Evolutionary conservation across 306 rosid genomes (phyloP), one percentile per base, ranked within the genome.

Genomic region (Clitoria ternatea): DNA sequence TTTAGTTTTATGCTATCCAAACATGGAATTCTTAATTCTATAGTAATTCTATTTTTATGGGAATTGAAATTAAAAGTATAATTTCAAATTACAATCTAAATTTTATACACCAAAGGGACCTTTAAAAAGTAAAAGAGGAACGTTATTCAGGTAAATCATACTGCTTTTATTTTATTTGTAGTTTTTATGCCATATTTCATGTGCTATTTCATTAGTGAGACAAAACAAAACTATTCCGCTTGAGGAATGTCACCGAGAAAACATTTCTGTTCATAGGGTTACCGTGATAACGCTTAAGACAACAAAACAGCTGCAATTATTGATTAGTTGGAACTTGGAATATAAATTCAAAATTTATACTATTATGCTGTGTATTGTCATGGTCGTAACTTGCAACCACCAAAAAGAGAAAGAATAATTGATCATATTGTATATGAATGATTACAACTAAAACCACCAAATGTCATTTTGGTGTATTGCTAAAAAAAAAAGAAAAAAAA

Each of bases 341-440:
- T 29, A 27, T 30, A 30, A 33, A 44, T 59, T 59, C 27, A 32
- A 32, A 30, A 12, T 42, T 42, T n/a, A 26, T 7, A 43, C 5
- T 6, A n/a, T n/a, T 14, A 14, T 24, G 0, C 3, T 42, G 39
- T 39, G 32, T 48, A 9, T 7, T 15, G 18, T 27, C 8, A 49
- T 22, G 17, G 70, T 68, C 52, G 77, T 50, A 47, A 68, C 17
- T 70, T 43, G 42, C 29, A 24, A 76, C 45, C 39, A 44, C 36
- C 64, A 1, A 13, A 8, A 36, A 61, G 44, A 67, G 54, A 44
- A 26, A 2, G 15, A 47, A 57, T 52, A 20, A 13, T 13, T 29
- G 14, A 44, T 55, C 32, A 53, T 18, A 23, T 17, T 18, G 48
- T 11, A 24, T 36, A 19, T 57, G 15, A 18, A 18, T 15, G 9